Evolutionary conservation across 169 alveolate species (phyloP), one percentile per base, ranked within the genome.

Genomic region (Eimeria zaria): DNA sequence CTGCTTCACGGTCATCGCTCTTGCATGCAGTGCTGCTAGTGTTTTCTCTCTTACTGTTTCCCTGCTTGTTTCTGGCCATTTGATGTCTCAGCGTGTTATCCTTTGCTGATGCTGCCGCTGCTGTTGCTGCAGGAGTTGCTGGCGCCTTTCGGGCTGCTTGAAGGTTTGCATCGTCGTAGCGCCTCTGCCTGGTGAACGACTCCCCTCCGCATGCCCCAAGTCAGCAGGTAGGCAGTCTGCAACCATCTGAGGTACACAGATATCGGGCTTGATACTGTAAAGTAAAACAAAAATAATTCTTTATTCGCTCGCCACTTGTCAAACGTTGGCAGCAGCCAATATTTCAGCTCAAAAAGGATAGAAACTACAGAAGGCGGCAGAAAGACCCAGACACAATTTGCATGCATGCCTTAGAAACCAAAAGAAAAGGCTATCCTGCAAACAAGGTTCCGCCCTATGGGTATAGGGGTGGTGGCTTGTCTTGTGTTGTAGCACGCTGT

Each of bases 151-250:
- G 16, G 91, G 91, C 76, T 83, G 69, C 51, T 11, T 55, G 16
- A 83, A 83, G 53, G n/a, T 83, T n/a, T 64, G 91, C 8, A 22
- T 83, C 30, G 51, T 53, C 22, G 62, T 83, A 53, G 73, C 73
- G 6, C 58, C 91, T 33, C 71, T 83, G 51, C 55, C 73, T 30
- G 53, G 62, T 7, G 74, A 55, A 8, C 39, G 11, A 20, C 53
- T 27, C 1, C 51, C 39, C 11, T 53, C 48, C 33, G 1, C 67
- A 24, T 20, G 91, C 73, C 69, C 62, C 73, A 53, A n/a, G 11
- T 83, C 91, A n/a, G 74, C 69, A 9, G 91, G 91, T 83, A 83
- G 9, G 85, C 41, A 18, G 30, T 74, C 30, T n/a, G n/a, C n/a
- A n/a, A n/a, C n/a, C n/a, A n/a, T n/a, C n/a, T n/a, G n/a, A n/a